Percentiles rank a stretch among this genome's conserved stretches.
Evolutionary conservation across 495 filamentous ascomycete genomes (phyloP).

Genomic region (Poronia punctata): DNA sequence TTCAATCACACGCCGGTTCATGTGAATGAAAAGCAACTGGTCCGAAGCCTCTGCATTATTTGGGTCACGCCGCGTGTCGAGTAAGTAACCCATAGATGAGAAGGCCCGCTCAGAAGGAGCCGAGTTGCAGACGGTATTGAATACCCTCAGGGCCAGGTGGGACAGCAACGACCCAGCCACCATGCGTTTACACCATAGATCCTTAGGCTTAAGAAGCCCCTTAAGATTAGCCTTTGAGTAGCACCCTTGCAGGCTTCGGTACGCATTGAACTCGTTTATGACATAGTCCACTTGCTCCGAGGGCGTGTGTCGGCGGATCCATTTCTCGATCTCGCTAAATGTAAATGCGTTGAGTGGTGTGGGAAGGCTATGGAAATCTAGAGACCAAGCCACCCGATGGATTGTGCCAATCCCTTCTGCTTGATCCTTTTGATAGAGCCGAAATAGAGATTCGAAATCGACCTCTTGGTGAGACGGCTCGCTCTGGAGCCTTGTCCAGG

Average conservation of each 20-base stretch:
- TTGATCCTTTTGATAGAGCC: not conserved
- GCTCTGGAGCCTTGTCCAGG: not conserved
- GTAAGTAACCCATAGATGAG: not conserved
- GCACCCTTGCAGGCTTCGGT: not conserved
- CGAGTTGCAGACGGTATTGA: conserved; percentile 4
- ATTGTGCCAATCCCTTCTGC: not conserved
- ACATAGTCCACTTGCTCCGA: not conserved
- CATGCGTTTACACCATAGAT: not conserved
- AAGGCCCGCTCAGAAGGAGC: not conserved
- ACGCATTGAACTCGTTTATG: not conserved
- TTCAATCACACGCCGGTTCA: too few relatives aligned
- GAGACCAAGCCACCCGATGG: not conserved
- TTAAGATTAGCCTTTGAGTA: not conserved
- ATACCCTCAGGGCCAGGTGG: not conserved
- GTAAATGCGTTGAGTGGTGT: not conserved
- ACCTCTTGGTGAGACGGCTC: not conserved
- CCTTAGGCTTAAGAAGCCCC: not conserved
- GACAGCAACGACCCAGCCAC: not conserved
- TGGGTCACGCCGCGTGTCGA: conserved; percentile 3
- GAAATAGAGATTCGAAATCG: not conserved
- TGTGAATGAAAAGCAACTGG: too few relatives aligned
- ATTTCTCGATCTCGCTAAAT: not conserved
- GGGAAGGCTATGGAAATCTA: not conserved
- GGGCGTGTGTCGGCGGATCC: not conserved
- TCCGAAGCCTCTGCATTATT: too few relatives aligned